These are phyloP conservation scores for Lentithecium fluviatile DNA, from an alignment of 495 filamentous ascomycete genomes.

Conservation along the genomic window DNA sequence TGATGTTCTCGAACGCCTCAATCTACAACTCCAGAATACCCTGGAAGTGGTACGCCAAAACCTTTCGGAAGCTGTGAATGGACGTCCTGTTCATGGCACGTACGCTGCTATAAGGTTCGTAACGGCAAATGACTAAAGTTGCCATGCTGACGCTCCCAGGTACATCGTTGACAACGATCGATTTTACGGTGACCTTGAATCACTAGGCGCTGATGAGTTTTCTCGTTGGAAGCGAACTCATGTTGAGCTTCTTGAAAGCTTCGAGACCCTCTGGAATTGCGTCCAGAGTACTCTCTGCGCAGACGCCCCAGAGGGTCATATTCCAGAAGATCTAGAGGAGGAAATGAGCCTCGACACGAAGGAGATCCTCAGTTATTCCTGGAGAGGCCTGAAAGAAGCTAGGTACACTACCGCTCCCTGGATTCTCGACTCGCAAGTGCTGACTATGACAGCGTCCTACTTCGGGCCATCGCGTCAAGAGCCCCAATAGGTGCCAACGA, in stretches of 20 bases:
- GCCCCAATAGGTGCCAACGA: conserved; percentile 24
- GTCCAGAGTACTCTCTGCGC: conserved; percentile 78
- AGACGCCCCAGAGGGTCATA: conserved; percentile 86
- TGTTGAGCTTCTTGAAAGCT: conserved; percentile 55
- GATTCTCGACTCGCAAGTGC: neutral
- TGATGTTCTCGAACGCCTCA: conserved; percentile 13
- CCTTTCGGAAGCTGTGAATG: conserved; percentile 35
- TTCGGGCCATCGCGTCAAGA: conserved; percentile 55
- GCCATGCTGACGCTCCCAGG: conserved; percentile 33
- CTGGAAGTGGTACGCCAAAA: conserved; percentile 31
- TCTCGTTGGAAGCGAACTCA: conserved; percentile 45
- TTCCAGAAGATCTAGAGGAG: conserved; percentile 70
- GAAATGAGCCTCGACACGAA: conserved; percentile 70
- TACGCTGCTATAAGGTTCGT: conserved; percentile 49
- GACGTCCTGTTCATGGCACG: conserved; percentile 43
- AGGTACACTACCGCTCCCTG: conserved; percentile 54
- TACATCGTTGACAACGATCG: conserved; percentile 40
- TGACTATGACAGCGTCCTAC: conserved; percentile 51
- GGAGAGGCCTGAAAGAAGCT: conserved; percentile 87
- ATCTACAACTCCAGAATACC: conserved; percentile 34
- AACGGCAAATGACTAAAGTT: neutral
- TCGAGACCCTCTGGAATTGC: conserved; percentile 67
- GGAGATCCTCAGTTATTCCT: conserved; percentile 86
- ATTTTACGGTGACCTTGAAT: conserved; percentile 38
- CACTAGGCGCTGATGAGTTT: conserved; percentile 15